A percentile compares a stretch with the other conserved stretches of the same genome.
Conservation (phyloP, 2,329 filamentous ascomycete species). For the Fusarium sp. region DNA sequence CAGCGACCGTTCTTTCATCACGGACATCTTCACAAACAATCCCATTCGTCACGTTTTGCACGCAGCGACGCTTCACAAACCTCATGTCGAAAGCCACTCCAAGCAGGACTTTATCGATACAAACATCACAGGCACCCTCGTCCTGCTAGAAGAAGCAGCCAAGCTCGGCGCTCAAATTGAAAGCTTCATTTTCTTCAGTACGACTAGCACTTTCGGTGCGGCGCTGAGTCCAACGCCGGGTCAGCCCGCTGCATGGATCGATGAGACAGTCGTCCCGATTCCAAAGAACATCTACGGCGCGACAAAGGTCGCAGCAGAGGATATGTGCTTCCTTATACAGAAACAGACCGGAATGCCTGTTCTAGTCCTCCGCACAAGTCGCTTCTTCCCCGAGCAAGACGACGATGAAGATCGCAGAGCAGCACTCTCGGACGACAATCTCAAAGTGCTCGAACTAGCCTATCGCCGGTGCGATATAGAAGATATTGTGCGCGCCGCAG, state of each 20-base stretch:
- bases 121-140: slow-evolving; percentile 59
- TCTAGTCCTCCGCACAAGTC: slow-evolving; percentile 59
- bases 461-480: slow-evolving; percentile 60
- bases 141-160: slow-evolving; percentile 57
- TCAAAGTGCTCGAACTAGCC: slow-evolving; percentile 62
- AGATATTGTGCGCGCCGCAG: slow-evolving; percentile 58
- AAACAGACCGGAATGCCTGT: slow-evolving; percentile 55
- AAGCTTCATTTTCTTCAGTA: slow-evolving; percentile 61
- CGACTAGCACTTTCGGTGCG: slow-evolving; percentile 59
- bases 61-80: slow-evolving; percentile 62
- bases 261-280: slow-evolving; percentile 55
- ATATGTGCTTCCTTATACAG: slow-evolving; percentile 59
- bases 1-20: slow-evolving; percentile 52
- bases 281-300: slow-evolving; percentile 64
- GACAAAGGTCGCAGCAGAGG: slow-evolving; percentile 63
- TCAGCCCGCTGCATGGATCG: slow-evolving; percentile 58
- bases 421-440: slow-evolving; percentile 56
- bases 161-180: slow-evolving; percentile 44
- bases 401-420: slow-evolving; percentile 58
- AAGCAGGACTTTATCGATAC: slow-evolving; percentile 59
- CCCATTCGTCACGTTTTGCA: slow-evolving; percentile 58
- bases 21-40: slow-evolving; percentile 49
- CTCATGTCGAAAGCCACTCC: slow-evolving; percentile 60
- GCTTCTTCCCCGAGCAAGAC: slow-evolving; percentile 63
- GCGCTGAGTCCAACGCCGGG: slow-evolving; percentile 55